phyloP scores from a whole-genome alignment of 306 rosid genomes.

The Cercis canadensis region DNA sequence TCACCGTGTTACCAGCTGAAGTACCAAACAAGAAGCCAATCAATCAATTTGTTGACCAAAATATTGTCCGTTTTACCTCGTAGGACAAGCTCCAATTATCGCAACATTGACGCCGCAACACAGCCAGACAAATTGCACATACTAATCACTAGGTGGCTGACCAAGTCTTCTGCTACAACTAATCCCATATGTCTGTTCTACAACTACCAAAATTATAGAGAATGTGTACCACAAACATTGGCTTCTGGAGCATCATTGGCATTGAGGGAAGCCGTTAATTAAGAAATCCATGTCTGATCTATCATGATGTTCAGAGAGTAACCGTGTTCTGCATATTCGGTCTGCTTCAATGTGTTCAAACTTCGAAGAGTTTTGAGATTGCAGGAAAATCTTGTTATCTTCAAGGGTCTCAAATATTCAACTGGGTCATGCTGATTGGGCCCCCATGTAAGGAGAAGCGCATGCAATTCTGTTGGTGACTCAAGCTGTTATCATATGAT shows the following conservation, averaged over 20 bases:
- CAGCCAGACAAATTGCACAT: slow-evolving; percentile 38
- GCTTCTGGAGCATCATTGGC: too few relatives aligned
- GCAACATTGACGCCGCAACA: slow-evolving; percentile 33
- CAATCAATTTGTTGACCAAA: neutral
- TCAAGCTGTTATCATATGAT: neutral
- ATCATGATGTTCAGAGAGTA: neutral
- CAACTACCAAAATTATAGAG: slow-evolving; percentile 11
- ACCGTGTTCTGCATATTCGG: slow-evolving; percentile 17
- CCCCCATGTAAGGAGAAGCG: slow-evolving; percentile 3
- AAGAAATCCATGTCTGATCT: slow-evolving; percentile 27
- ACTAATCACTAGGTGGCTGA: slow-evolving; percentile 17
- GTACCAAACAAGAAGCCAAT: neutral
- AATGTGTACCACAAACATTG: slow-evolving; percentile 28
- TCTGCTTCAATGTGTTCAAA: neutral
- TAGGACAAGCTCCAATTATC: slow-evolving; percentile 16
- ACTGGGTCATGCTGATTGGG: slow-evolving; percentile 9
- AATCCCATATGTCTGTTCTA: slow-evolving; percentile 28
- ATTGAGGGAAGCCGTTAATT: slow-evolving; percentile 33
- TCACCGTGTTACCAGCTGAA: neutral
- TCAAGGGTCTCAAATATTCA: too few relatives aligned
- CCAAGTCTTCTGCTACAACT: slow-evolving; percentile 17
- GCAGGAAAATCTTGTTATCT: neutral
- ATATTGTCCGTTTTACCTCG: slow-evolving; percentile 6
- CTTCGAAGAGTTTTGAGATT: neutral
- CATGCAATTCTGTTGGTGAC: slow-evolving; percentile 19